Percentiles rank a stretch among this genome's conserved stretches.
These are phyloP conservation scores for Psilocybe tampanensis DNA, from an alignment of 768 basidiomycete genomes.

Conservation along the genomic window DNA sequence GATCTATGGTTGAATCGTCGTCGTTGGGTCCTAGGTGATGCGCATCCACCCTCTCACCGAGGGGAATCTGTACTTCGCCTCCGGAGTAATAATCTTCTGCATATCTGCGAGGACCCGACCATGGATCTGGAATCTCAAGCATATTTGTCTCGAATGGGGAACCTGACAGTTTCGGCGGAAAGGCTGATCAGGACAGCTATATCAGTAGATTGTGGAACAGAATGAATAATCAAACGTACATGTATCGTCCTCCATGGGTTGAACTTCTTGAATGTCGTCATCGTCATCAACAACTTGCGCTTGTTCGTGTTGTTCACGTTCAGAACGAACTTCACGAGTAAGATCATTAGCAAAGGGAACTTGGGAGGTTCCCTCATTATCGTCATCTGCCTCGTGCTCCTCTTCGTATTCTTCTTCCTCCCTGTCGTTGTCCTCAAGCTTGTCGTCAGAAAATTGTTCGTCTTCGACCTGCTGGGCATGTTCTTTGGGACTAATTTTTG, in stretches of 20 bases:
- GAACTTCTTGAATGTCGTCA: conserved; percentile 28
- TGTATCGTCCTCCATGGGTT: conserved; percentile 34
- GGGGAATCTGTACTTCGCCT: conserved; percentile 33
- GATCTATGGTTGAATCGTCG: conserved; percentile 2
- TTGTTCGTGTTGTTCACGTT: not conserved
- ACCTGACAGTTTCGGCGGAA: not conserved
- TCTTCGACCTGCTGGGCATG: not conserved
- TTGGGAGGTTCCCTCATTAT: not conserved
- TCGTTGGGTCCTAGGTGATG: conserved; percentile 28
- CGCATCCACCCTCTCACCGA: conserved; percentile 16
- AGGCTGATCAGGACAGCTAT: not conserved
- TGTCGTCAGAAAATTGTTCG: not conserved
- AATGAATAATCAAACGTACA: conserved; percentile 21
- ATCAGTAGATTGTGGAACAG: not conserved
- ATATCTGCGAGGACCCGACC: conserved; percentile 33
- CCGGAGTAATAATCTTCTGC: conserved; percentile 43
- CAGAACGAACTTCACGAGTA: not conserved
- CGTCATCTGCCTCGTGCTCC: not conserved
- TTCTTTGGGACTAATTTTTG: too few relatives aligned
- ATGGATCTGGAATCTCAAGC: conserved; percentile 34
- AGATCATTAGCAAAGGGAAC: not conserved
- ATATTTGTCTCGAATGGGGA: not conserved
- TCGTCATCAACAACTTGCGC: conserved; percentile 9
- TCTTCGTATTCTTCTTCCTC: not conserved
- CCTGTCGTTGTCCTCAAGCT: not conserved